Evolutionary conservation across 164 flowering plant species (phyloP).

Genomic region (Tinospora cordifolia): DNA sequence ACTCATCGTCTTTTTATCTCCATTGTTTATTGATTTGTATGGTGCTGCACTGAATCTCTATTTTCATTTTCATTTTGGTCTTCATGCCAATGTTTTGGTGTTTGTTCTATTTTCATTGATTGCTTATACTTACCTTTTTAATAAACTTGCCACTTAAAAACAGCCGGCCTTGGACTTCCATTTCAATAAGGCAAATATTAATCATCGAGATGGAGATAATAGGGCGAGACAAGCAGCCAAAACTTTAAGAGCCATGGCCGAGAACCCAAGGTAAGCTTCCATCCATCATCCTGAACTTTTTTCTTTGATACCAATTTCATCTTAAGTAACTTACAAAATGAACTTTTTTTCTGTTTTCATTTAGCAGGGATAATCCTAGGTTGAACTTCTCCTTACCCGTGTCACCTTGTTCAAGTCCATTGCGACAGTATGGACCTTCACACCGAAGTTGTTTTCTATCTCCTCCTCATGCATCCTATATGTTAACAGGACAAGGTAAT

Average conservation of each 20-base stretch:
- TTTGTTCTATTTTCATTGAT: neutral
- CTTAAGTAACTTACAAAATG: neutral
- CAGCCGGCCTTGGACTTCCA: constrained; percentile 46
- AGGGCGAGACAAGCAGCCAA: constrained; percentile 16
- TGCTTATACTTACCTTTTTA: neutral
- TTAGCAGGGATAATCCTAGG: constrained; percentile 21
- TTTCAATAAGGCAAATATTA: constrained; percentile 23
- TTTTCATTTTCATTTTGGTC: neutral
- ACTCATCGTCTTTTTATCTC: neutral
- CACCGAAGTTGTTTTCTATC: constrained; percentile 48
- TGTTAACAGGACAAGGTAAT: constrained; percentile 23
- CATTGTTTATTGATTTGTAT: neutral
- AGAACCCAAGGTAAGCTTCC: constrained; percentile 42
- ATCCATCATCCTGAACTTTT: neutral
- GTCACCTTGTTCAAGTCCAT: constrained; percentile 31
- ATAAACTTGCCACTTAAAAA: constrained; percentile 1
- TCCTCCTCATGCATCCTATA: constrained; percentile 57
- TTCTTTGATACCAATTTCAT: neutral
- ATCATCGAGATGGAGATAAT: constrained; percentile 33
- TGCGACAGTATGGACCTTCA: constrained; percentile 33
- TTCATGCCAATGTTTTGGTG: neutral
- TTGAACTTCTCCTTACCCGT: constrained; percentile 28
- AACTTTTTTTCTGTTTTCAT: neutral
- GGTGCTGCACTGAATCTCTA: neutral
- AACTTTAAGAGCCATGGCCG: constrained; percentile 22